These are phyloP conservation scores for Chaetomium sp. DNA, from an alignment of 2,329 filamentous ascomycete species.

Conservation along the genomic window DNA sequence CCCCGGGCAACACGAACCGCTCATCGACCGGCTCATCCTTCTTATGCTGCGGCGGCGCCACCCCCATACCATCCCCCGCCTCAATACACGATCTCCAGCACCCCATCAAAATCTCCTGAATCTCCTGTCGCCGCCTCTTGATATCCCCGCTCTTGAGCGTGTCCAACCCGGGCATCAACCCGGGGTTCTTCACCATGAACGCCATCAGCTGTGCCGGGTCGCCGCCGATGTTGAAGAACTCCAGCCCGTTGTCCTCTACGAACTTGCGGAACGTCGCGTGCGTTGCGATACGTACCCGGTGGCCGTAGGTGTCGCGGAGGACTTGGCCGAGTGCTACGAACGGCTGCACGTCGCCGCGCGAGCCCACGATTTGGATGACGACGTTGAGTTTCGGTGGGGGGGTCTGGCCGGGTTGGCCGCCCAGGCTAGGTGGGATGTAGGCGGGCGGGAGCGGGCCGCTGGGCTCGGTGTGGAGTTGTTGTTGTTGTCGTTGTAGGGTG, in stretches of 20 bases:
- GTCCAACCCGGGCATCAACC: constrained; percentile 76
- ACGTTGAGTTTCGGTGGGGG: constrained; percentile 58
- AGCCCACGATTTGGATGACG: constrained; percentile 70
- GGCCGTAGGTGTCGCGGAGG: constrained; percentile 58
- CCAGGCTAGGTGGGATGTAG: constrained; percentile 68
- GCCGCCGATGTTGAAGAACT: constrained; percentile 72
- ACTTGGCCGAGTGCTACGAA: constrained; percentile 64
- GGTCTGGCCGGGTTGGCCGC: constrained; percentile 52
- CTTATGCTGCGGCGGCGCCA: constrained; percentile 40
- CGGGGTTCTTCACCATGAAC: constrained; percentile 87
- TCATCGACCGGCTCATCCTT: constrained; percentile 46
- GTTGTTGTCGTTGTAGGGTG: constrained; percentile 51
- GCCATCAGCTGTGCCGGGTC: constrained; percentile 73
- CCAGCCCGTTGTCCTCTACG: constrained; percentile 62
- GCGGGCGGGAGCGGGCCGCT: constrained; percentile 51
- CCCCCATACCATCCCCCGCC: constrained; percentile 59
- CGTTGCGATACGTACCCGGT: constrained; percentile 68
- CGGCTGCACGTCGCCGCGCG: constrained; percentile 68
- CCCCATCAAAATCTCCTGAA: constrained; percentile 72
- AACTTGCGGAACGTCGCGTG: constrained; percentile 63
- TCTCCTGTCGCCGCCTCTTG: constrained; percentile 64
- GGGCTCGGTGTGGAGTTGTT: constrained; percentile 20
- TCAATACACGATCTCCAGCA: constrained; percentile 85
- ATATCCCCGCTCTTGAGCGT: constrained; percentile 72
- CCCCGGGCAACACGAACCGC: constrained; percentile 36